These are phyloP conservation scores for Oxytropis ochrocephala DNA, from an alignment of 306 rosid species.

Conservation along the genomic window DNA sequence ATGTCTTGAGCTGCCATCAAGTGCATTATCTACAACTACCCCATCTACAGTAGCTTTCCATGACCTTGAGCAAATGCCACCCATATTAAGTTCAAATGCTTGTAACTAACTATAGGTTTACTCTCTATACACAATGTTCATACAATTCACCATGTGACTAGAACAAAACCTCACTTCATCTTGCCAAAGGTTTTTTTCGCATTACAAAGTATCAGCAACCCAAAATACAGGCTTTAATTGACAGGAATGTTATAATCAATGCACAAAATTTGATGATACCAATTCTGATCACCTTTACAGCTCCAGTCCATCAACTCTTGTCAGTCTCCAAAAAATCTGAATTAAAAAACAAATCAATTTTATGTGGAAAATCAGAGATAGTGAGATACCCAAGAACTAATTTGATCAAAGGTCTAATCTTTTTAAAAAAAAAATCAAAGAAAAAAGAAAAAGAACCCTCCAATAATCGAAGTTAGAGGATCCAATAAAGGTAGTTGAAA, in stretches of 20 bases:
- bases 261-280: constrained; percentile 37
- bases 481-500: neutral
- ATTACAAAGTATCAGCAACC: constrained; percentile 19
- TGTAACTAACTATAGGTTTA: constrained; percentile 18
- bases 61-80: constrained; percentile 84
- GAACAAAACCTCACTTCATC: constrained; percentile 10
- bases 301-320: constrained; percentile 59
- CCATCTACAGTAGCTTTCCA: constrained; percentile 58
- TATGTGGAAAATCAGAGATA: neutral
- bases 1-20: constrained; percentile 40
- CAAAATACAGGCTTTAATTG: constrained; percentile 17
- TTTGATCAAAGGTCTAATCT: neutral
- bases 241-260: constrained; percentile 31
- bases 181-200: neutral
- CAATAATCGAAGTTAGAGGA: constrained; percentile 8
- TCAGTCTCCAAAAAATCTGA: constrained; percentile 39
- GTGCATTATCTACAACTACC: constrained; percentile 45
- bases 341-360: constrained; percentile 4
- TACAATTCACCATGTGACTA: constrained; percentile 27
- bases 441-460: neutral
- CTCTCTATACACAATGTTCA: constrained; percentile 39
- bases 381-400: neutral
- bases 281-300: constrained; percentile 51
- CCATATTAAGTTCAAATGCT: constrained; percentile 47
- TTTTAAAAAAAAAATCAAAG: neutral